Base-by-base conservation (phyloP, 2,329 filamentous ascomycete genomes). In the Fusarium stilboides region DNA sequence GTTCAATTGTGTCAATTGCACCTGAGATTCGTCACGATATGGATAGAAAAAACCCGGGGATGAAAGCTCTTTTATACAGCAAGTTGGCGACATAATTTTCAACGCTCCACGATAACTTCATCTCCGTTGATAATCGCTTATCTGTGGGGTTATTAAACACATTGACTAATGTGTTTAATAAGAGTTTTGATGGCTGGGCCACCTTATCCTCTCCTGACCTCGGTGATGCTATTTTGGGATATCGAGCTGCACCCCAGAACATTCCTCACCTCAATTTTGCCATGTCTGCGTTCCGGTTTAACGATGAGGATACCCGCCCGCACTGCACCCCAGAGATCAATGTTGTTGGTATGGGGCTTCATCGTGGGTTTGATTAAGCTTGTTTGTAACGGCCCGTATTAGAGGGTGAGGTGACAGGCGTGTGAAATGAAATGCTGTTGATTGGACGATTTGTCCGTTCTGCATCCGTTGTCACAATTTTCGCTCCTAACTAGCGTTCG, bases 121-220 rank as follows among this genome's bases (percentile, higher is more conserved):
- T 51, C 37, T 68, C 52, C 52, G 46, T 50, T 39, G 43, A 47
- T 20, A 39, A 42, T 69, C 65, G 65, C 65, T 68, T 69, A 68
- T 68, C 65, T 68, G 65, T 59, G 65, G 65, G 65, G 65, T 61
- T 60, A 39, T 33, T 28, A 12, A 34, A 36, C 42, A 52, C 54
- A 37, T 69, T 68, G 59, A 68, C 65, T 68, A 68, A 68, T 65
- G 51, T 43, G 40, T 24, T 24, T 24, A 68, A 60, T 40, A 51
- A 58, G 28, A 65, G 52, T 54, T 50, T 46, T 37, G 24, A 34
- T 45, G 47, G 34, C 40, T 33, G 42, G 52, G 37, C 54, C 62
- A 65, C 19, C 39, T 45, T 28, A 15, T 49, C 26, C 50, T 57
- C 49, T 40, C 45, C 46, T 37, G 58, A 45, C 33, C 14, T 57